Percentiles rank a stretch among this genome's conserved stretches.
Conservation (phyloP, 106 monocot species). For the Acorus gramineus region DNA sequence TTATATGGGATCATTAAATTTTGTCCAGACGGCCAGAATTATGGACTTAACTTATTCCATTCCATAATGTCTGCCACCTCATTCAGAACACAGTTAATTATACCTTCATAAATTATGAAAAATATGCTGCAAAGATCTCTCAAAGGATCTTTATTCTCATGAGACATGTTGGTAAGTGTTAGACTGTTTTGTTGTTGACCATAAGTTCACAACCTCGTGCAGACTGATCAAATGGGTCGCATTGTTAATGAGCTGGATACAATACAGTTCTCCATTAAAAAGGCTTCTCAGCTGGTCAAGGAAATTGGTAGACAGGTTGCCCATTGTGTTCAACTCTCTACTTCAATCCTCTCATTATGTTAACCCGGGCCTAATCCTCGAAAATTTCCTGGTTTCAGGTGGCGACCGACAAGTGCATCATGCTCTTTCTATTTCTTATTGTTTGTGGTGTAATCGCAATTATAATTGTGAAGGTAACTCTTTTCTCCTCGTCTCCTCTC, state of each 20-base stretch:
- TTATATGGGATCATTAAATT: too few relatives aligned
- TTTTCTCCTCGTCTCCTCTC: neutral
- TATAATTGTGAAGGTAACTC: slow-evolving; percentile 74
- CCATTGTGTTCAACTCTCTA: neutral
- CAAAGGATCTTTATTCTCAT: too few relatives aligned
- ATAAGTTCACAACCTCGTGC: neutral
- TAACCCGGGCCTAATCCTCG: too few relatives aligned
- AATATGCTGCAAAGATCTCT: too few relatives aligned
- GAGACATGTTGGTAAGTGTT: too few relatives aligned
- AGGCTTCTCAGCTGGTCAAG: slow-evolving; percentile 73
- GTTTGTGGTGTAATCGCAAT: slow-evolving; percentile 85
- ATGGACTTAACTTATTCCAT: too few relatives aligned
- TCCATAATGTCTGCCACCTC: too few relatives aligned
- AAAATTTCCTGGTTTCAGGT: slow-evolving; percentile 40
- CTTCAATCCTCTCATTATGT: neutral
- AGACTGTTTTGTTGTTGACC: too few relatives aligned
- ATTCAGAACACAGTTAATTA: too few relatives aligned
- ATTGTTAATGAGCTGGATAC: slow-evolving; percentile 91
- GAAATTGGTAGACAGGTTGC: slow-evolving; percentile 87
- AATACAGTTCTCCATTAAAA: slow-evolving; percentile 81
- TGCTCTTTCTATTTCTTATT: slow-evolving; percentile 72
- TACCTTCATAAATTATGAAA: too few relatives aligned
- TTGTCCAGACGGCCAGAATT: too few relatives aligned
- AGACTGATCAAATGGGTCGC: slow-evolving; percentile 95
- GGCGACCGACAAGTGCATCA: slow-evolving; percentile 93